These are phyloP conservation scores for Backusella psychrophila DNA, from an alignment of 192 early-diverging fungal species.

Conservation along the genomic window DNA sequence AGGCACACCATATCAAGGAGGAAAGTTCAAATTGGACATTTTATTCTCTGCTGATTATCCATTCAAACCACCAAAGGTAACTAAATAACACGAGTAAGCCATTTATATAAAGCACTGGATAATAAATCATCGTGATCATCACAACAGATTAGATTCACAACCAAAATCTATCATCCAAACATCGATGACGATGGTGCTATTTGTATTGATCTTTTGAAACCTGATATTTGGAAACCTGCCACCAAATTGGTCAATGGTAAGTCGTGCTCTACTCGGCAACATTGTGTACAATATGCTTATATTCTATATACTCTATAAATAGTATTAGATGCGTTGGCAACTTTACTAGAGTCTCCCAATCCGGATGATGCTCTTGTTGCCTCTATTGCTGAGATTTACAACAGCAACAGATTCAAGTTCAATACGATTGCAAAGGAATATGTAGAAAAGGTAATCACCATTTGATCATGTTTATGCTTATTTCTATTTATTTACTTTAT, in stretches of 20 bases:
- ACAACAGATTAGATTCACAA: slow-evolving; percentile 66
- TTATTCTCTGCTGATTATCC: slow-evolving; percentile 75
- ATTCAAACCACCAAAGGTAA: slow-evolving; percentile 77
- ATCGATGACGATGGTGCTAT: slow-evolving; percentile 78
- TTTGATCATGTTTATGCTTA: not conserved
- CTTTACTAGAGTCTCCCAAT: slow-evolving; percentile 72
- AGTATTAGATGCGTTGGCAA: slow-evolving; percentile 63
- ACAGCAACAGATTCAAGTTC: slow-evolving; percentile 58
- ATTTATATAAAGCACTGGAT: not conserved
- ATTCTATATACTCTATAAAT: not conserved
- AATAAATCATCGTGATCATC: not conserved
- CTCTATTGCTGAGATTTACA: slow-evolving; percentile 72
- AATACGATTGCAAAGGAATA: slow-evolving; percentile 71
- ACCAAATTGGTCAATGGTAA: slow-evolving; percentile 67
- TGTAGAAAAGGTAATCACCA: slow-evolving; percentile 58
- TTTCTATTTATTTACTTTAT: not conserved
- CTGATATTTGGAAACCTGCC: slow-evolving; percentile 84
- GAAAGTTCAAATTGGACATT: slow-evolving; percentile 68
- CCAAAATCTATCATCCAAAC: slow-evolving; percentile 78
- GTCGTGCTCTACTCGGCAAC: too few relatives aligned
- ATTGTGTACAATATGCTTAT: too few relatives aligned
- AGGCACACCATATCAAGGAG: slow-evolving; percentile 65
- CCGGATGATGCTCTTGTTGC: slow-evolving; percentile 81
- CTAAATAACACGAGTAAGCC: not conserved
- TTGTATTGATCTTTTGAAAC: slow-evolving; percentile 73